Base-by-base conservation (phyloP, 2,329 filamentous ascomycete genomes). In the Fusarium liriodendri region DNA sequence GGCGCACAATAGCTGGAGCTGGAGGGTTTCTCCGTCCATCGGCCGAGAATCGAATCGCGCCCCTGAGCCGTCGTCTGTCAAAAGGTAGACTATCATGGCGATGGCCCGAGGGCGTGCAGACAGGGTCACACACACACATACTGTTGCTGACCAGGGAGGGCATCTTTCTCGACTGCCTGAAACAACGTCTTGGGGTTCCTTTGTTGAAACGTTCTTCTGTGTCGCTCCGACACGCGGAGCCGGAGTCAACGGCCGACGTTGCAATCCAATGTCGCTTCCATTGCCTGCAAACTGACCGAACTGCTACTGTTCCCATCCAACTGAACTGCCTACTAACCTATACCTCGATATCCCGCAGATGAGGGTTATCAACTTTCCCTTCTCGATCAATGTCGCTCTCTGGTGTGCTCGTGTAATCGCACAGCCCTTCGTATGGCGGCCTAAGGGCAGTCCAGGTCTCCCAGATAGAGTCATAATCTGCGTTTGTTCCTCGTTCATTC, bases 231-330 rank as follows among this genome's bases (percentile, higher is more conserved):
- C 27, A 27, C 25, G 47, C 33, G 47, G 47, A 55, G 35, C 40
- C 35, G 61, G 45, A 63, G 33, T 38, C 18, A 55, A 10, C 10
- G 33, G 32, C 60, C 59, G 18, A 62, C 64, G 69, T 70, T 70
- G 37, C 50, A 47, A 38, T 29, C 42, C 64, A 59, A 55, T 65
- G 50, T 70, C 55, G 62, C 66, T 62, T 70, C 18, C 6, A 14
- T 32, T 27, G 61, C 54, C 20, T 8, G 32, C 33, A 42, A 45
- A 37, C 32, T 20, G 25, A 25, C 7, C 22, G 4, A 25, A 32
- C 29, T 32, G 29, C 29, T 60, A n/a, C 22, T 18, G 38, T 37
- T 35, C 16, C 54, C 37, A 45, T 33, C 20, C n/a, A 32, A 32
- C 29, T 32, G 29, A 35, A 16, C 22, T 18, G n/a, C 33, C 14